A percentile compares a stretch with the other conserved stretches of the same genome.
Conservation (phyloP, 345 rosid species). For the Camelina neglecta region DNA sequence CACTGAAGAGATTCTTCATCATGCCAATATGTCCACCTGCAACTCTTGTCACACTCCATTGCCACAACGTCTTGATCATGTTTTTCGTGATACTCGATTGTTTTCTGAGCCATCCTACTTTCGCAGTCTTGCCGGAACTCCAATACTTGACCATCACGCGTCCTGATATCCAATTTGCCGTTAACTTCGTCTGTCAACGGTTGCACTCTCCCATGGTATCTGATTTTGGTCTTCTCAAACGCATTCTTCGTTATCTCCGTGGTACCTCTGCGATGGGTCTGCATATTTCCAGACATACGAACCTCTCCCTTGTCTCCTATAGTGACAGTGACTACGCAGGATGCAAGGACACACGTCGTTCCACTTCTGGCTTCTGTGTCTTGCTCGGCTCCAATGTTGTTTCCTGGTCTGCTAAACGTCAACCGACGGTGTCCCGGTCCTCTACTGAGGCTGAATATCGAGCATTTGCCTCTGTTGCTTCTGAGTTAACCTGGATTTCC, state of each 20-base stretch:
- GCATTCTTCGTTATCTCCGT: neutral
- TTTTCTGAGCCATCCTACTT: neutral
- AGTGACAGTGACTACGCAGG: no score
- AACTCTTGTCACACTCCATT: neutral
- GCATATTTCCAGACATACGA: no score
- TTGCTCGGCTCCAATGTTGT: no score
- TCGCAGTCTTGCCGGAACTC: neutral
- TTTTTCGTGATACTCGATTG: fast-evolving
- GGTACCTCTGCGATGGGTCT: no score
- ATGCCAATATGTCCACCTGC: neutral
- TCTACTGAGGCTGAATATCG: no score
- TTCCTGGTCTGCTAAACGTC: no score
- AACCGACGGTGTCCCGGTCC: no score
- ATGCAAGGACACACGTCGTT: no score
- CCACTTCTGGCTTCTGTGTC: no score
- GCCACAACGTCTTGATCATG: neutral
- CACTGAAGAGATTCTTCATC: neutral
- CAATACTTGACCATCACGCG: neutral
- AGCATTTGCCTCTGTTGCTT: no score
- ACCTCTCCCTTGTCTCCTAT: no score
- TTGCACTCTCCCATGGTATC: neutral
- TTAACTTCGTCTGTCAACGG: neutral
- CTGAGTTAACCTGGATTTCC: no score
- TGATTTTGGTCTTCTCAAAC: neutral
- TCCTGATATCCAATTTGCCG: neutral